Base-by-base conservation (phyloP, 805 yeast genomes). In the Sungouiozyma ichnusensis region DNA sequence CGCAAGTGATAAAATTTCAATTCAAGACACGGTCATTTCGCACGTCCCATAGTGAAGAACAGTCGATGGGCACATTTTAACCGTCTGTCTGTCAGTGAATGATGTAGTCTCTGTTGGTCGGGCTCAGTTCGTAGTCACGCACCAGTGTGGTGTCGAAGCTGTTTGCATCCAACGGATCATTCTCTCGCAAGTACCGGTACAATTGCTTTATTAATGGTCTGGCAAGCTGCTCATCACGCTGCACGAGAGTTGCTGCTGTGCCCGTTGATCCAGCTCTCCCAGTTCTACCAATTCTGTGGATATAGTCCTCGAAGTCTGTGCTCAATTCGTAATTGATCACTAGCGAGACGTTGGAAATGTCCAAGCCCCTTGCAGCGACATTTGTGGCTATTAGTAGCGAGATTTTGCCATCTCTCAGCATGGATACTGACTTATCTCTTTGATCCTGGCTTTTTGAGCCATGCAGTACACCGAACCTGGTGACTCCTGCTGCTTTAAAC, bases 291-390 rank as follows among this genome's bases (percentile, higher is more conserved):
- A 90, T 81, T 56, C 97, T 73, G 63, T 90, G 98, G 16, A 90
- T 75, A 52, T 87, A 90, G 45, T 82, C 88, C 48, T 87, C 96
- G 36, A 87, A 74, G 29, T 70, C 69, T 47, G 71, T 74, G 8
- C 87, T 66, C 88, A 88, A 81, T 51, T 90, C 95, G 55, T 73
- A 88, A 59, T 90, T 92, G 16, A 92, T 61, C 8, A 90, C 97
- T 31, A 88, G 59, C 0, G 92, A 76, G 6, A 90, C 94, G 50
- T 84, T 73, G 1, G 86, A 81, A n/a, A 90, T 79, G 61, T 92
- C 97, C 36, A 90, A 76, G 58, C 98, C 98, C 65, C 98, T 75
- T 2, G 95, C 94, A 0, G 97, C 97, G 18, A 90, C 86, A 59
- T 90, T 96, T 0, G 97, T 92, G 3, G 97, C 97, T 15, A 90